These are phyloP conservation scores for Metarhizium humberi DNA, from an alignment of 2,329 filamentous ascomycete genomes.

Conservation along the genomic window DNA sequence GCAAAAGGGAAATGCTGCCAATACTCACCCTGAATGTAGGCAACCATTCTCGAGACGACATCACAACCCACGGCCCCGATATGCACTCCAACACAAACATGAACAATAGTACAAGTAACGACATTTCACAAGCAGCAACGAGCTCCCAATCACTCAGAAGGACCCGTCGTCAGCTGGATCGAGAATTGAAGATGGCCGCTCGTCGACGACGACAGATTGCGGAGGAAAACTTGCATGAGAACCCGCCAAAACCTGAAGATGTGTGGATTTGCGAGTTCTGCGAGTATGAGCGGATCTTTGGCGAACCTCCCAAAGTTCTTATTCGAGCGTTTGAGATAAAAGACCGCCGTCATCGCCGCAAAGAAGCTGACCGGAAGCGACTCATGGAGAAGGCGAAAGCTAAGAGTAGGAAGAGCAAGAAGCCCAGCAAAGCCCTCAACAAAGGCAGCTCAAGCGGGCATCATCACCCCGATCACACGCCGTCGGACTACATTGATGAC, in stretches of 20 bases:
- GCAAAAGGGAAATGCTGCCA: not conserved
- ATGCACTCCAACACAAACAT: conserved; percentile 8
- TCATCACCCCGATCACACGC: conserved; percentile 14
- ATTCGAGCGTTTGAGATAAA: conserved; percentile 93
- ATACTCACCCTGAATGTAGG: conserved; percentile 10
- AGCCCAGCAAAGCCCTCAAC: conserved; percentile 50
- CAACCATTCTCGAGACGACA: conserved; percentile 14
- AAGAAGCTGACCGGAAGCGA: conserved; percentile 76
- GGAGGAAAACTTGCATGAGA: conserved; percentile 65
- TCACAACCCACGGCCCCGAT: conserved; percentile 10
- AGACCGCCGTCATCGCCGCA: conserved; percentile 73
- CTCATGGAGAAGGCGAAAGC: conserved; percentile 89
- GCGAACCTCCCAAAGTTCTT: conserved; percentile 71
- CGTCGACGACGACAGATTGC: conserved; percentile 70
- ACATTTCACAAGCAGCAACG: conserved; percentile 24
- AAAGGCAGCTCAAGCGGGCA: conserved; percentile 17
- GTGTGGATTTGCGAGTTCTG: conserved; percentile 97
- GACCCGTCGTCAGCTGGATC: conserved; percentile 55
- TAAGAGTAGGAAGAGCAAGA: conserved; percentile 84
- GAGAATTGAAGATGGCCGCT: conserved; percentile 66
- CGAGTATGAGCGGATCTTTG: conserved; percentile 94
- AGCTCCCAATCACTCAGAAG: conserved; percentile 37
- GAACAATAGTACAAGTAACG: conserved; percentile 17
- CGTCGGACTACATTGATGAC: conserved; percentile 13
- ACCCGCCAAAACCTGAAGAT: conserved; percentile 61